These are phyloP conservation scores for Verticillium longisporum DNA, from an alignment of 2,329 filamentous ascomycete species.

Conservation along the genomic window DNA sequence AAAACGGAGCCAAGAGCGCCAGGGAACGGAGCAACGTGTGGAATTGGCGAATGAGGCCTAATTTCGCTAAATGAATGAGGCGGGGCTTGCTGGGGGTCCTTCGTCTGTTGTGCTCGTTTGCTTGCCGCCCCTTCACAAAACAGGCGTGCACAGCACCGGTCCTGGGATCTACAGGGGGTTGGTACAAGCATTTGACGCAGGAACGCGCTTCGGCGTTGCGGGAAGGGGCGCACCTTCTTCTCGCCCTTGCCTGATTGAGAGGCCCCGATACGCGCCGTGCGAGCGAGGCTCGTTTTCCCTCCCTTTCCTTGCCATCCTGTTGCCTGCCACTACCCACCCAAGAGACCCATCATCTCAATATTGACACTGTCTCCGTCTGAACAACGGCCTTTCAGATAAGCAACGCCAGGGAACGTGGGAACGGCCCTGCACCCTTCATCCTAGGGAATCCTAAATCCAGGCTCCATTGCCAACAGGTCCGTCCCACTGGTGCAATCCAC, in stretches of 20 bases:
- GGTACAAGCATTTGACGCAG: constrained; percentile 7
- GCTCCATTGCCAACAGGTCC: background rate
- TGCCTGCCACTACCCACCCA: background rate
- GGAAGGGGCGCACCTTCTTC: background rate
- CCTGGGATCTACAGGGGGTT: background rate
- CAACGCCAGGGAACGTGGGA: background rate
- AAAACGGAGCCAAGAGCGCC: constrained; percentile 10
- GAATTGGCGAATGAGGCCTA: constrained; percentile 12
- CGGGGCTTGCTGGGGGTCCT: background rate
- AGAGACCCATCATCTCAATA: background rate
- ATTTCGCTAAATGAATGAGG: constrained; percentile 13
- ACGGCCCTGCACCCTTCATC: background rate
- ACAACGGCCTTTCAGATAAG: background rate
- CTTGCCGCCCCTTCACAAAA: background rate
- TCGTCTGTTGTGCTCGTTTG: background rate
- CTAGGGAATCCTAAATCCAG: background rate
- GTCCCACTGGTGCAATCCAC: background rate
- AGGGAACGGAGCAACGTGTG: constrained; percentile 5
- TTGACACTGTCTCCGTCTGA: background rate
- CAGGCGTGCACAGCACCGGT: background rate
- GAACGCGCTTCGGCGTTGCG: constrained; percentile 9
- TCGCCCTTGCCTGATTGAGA: background rate
- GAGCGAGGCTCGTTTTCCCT: background rate
- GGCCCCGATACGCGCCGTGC: background rate
- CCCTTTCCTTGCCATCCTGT: background rate